These are phyloP conservation scores for Aspergillus vadensis DNA, from an alignment of 2,329 filamentous ascomycete genomes.

Conservation along the genomic window DNA sequence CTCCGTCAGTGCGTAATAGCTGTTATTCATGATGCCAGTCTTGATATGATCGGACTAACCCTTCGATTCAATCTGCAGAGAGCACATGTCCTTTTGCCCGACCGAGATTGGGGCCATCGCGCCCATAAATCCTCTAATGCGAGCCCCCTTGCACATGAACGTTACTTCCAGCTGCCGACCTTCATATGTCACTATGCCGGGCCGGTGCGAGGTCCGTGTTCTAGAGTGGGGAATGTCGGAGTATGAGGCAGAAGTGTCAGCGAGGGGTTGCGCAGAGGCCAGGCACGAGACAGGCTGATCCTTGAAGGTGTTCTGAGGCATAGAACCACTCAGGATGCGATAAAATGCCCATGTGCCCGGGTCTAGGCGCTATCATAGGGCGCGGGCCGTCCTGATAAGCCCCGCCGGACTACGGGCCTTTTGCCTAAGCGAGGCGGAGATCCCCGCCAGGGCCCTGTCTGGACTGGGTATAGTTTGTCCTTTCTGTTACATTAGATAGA, in stretches of 20 bases:
- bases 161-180: neutral
- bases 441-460: neutral
- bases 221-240: conserved; percentile 6
- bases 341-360: conserved; percentile 1
- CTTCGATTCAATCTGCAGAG: neutral
- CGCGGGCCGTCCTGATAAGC: neutral
- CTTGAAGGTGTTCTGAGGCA: neutral
- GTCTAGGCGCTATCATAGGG: no score
- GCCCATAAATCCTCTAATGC: conserved; percentile 6
- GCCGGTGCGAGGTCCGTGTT: neutral
- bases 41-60: neutral
- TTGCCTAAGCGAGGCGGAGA: neutral
- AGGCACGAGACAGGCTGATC: neutral
- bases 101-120: conserved; percentile 1
- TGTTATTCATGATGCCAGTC: conserved; percentile 24
- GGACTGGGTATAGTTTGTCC: neutral
- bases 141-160: neutral
- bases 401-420: neutral
- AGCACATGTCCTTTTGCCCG: conserved; percentile 4
- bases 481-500: neutral
- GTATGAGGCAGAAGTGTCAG: neutral
- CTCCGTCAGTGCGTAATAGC: conserved; percentile 20
- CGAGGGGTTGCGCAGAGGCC: neutral
- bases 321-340: neutral
- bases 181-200: neutral